Base-by-base conservation (phyloP, 176 grass and related monocot genomes). In the Triticum urartu region DNA sequence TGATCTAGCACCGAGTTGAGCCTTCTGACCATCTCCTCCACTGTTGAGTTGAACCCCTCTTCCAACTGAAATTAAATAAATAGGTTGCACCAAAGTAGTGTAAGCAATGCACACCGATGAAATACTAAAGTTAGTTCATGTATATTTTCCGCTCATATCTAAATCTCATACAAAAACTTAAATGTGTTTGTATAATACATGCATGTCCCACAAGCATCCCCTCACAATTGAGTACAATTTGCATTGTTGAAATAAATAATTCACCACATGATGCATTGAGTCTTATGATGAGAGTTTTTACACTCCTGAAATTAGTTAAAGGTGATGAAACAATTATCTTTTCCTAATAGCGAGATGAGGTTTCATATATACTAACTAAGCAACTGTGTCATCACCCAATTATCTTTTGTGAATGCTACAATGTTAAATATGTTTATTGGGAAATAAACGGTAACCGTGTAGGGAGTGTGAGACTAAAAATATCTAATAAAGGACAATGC, bases 1-100 rank as follows among this genome's bases (percentile, higher is more conserved):
- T 92, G 79, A 43, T 82, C 43, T 20, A 96, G 48, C 36, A 77
- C 78, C 7, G 79, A 89, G 45, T 87, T 72, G 56, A 97, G 79
- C 81, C 87, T 83, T 45, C 78, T 94, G 35, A 92, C 84, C 1
- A 97, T 80, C 67, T 88, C 82, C 5, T 96, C 84, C 60, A 82
- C 63, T 28, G 87, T 91, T 35, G 80, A 21, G 56, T 40, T 89
- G 60, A 90, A 92, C 14, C 76, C 92, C 35, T 85, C 86, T 77
- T 89, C 88, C 39, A 92, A 78, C 92, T 97, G 77, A 73, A 65
- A 50, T 75, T 10, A 50, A 18, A 7, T 21, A 59, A 59, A 59
- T 13, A 88, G 72, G 5, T 58, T 54, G 36, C 9, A 48, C 45
- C 7, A 28, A 48, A 45, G 4, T 35, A 74, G 5, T 14, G 48